Evolutionary conservation across 208 protist genomes (phyloP), one percentile per base, ranked within the genome.

Genomic region (Naegleria lovaniensis): DNA sequence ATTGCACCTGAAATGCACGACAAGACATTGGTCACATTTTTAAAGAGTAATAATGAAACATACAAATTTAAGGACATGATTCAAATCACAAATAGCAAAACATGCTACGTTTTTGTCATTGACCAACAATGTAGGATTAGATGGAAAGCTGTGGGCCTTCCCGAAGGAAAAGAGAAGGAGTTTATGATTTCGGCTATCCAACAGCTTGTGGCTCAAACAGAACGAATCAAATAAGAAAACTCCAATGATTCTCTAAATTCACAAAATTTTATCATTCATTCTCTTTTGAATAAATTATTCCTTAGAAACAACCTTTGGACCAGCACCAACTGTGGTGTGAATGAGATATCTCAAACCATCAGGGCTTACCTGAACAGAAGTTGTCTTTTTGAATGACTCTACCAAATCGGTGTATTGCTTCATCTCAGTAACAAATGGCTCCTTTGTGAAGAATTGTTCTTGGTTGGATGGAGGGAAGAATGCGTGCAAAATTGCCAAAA

Each of bases 401-500:
- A 36, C 75, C 75, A n/a, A 48, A 5, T 75, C 75, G 5, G 15
- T 11, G 55, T 75, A 85, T 55, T 38, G n/a, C 58, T 58, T 29
- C 89, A 39, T 59, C 36, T 83, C n/a, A 75, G 40, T 29, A 90
- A 43, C 52, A 6, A 52, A 41, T 40, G 29, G 67, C 25, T 38
- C 40, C 67, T 51, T 33, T 58, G 51, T 84, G 41, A 91, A 84
- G 38, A 59, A 88, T 33, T 15, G n/a, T 55, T 43, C 36, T 85
- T 76, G 36, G 5, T 92, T 88, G 19, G 48, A 29, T 38, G 76
- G n/a, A 33, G 97, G 97, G 91, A 98, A 98, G 93, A 97, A 96
- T 36, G 15, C 25, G 51, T 96, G 94, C 29, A 95, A 91, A 67
- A 98, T 93, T 92, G 97, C 93, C n/a, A 99, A 93, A 39, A 97